phyloP scores from a whole-genome alignment of 805 yeast species.

The Starmerella bacillaris region DNA sequence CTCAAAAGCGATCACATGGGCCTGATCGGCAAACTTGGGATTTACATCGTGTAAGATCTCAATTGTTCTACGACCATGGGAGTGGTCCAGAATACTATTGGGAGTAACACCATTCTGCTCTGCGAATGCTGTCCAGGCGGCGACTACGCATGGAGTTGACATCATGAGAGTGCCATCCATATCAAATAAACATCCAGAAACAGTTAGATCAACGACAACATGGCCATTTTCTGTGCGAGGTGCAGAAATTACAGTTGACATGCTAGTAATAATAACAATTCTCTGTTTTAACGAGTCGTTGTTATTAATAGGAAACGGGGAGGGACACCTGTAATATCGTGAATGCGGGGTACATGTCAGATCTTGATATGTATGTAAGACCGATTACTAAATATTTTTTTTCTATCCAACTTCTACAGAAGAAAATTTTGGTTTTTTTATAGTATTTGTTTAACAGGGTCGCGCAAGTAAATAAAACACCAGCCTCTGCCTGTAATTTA shows the following conservation, averaged over 20 bases:
- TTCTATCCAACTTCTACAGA: no score
- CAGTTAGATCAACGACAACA: conserved; percentile 12
- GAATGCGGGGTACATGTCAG: no score
- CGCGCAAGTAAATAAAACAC: no score
- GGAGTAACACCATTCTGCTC: conserved; percentile 48
- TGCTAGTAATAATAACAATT: no score
- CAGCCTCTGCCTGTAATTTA: no score
- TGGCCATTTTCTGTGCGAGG: neutral
- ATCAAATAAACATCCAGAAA: conserved; percentile 45
- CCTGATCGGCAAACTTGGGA: conserved; percentile 49
- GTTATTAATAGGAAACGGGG: no score
- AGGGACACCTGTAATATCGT: no score
- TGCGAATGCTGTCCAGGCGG: conserved; percentile 59
- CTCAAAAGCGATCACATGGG: conserved; percentile 48
- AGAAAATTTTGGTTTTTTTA: no score
- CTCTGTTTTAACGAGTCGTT: no score
- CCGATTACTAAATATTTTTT: no score
- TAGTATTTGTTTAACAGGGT: no score
- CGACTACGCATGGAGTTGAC: conserved; percentile 64
- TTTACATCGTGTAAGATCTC: conserved; percentile 57
- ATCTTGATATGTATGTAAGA: no score
- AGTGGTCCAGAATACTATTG: conserved; percentile 46
- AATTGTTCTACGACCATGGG: conserved; percentile 67
- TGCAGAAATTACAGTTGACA: neutral
- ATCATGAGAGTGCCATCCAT: conserved; percentile 72